Evolutionary conservation across 2,329 filamentous ascomycete species (phyloP).

Genomic region (Tolypocladium capitatum): DNA sequence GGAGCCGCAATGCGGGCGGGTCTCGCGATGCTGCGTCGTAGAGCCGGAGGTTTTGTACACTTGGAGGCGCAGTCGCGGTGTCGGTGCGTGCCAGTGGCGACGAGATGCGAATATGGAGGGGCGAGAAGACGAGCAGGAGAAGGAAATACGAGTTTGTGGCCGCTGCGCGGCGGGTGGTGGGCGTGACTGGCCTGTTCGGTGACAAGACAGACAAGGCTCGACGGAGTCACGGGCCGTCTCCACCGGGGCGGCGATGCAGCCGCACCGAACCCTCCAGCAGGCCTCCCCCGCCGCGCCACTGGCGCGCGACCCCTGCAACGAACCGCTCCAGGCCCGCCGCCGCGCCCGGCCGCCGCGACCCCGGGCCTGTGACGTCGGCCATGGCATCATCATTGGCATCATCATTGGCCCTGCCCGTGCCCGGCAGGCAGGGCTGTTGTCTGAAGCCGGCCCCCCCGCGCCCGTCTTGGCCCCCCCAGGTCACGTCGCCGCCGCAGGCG

Average conservation of each 20-base stretch:
- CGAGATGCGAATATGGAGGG: neutral
- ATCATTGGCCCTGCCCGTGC: neutral
- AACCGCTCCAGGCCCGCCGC: neutral
- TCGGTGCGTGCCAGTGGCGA: neutral
- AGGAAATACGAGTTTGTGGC: neutral
- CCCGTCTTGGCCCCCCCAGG: neutral
- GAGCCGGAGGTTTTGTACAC: neutral
- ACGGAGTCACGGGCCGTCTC: too few relatives aligned
- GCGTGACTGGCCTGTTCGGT: neutral
- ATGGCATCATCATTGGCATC: neutral
- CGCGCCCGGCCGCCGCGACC: too few relatives aligned
- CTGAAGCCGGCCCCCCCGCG: too few relatives aligned
- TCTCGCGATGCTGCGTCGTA: neutral
- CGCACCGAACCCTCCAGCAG: neutral
- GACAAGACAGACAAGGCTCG: neutral
- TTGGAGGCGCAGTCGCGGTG: neutral
- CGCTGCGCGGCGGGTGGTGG: neutral
- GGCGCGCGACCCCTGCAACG: neutral
- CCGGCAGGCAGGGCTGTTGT: neutral
- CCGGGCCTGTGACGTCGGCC: slow-evolving; percentile 1
- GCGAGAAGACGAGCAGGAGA: neutral
- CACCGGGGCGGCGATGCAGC: too few relatives aligned
- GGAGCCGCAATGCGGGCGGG: neutral
- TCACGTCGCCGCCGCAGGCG: too few relatives aligned
- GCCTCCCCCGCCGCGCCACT: neutral